phyloP scores from a whole-genome alignment of 768 basidiomycete genomes.

The Suillus subalutaceus region DNA sequence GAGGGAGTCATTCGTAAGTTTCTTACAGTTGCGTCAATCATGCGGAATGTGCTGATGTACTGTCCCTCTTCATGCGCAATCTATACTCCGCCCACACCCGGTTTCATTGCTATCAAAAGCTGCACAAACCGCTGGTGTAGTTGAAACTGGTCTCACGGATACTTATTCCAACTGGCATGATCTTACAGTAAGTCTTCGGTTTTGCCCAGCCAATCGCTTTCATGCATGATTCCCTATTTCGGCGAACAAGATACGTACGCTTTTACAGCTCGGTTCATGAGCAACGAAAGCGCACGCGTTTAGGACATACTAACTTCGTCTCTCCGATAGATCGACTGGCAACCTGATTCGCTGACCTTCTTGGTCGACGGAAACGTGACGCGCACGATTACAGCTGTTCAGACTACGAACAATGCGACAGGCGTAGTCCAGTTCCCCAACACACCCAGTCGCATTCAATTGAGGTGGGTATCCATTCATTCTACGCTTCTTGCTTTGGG shows the following conservation, averaged over 20 bases:
- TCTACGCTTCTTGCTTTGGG: not conserved
- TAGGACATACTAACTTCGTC: not conserved
- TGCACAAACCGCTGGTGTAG: constrained; percentile 52
- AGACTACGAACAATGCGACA: constrained; percentile 51
- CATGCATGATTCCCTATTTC: not conserved
- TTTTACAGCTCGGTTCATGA: not conserved
- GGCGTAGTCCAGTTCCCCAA: constrained; percentile 69
- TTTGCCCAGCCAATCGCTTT: not conserved
- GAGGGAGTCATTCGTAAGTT: constrained; percentile 66
- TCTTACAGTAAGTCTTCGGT: constrained; percentile 58
- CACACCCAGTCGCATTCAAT: constrained; percentile 80
- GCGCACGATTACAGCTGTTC: constrained; percentile 65
- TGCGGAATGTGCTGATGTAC: constrained; percentile 2
- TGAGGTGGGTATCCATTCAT: constrained; percentile 54
- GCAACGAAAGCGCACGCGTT: not conserved
- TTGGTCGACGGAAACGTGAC: constrained; percentile 71
- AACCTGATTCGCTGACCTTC: constrained; percentile 65
- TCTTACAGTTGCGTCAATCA: not conserved
- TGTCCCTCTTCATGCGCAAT: not conserved
- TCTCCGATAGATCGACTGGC: constrained; percentile 73
- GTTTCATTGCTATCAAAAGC: constrained; percentile 8
- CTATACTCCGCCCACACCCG: not conserved
- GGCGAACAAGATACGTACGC: not conserved
- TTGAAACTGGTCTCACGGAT: constrained; percentile 53
- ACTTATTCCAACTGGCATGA: constrained; percentile 75